Conservation (phyloP, 202 grass and related monocot species). For the Zoysia matrella region DNA sequence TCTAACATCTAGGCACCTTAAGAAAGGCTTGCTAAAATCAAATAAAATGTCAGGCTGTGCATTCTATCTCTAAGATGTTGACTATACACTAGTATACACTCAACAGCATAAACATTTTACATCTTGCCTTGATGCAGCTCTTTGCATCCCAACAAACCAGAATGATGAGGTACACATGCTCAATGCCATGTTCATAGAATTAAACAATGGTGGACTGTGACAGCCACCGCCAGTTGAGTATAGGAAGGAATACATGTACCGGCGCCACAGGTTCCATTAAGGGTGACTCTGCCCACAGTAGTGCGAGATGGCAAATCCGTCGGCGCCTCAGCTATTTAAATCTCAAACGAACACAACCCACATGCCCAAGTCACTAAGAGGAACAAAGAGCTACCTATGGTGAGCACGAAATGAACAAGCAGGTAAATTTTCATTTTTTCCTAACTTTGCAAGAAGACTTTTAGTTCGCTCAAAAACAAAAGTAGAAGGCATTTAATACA, state of each 20-base stretch:
- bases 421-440: slow-evolving; percentile 7
- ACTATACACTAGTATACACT: neutral
- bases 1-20: neutral
- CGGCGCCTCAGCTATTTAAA: no score
- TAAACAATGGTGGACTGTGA: neutral
- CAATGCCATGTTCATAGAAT: neutral
- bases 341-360: no score
- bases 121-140: neutral
- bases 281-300: neutral
- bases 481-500: neutral
- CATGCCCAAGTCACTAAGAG: neutral
- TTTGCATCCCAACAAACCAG: neutral
- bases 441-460: neutral
- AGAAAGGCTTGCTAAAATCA: neutral
- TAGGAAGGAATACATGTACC: neutral
- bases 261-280: neutral
- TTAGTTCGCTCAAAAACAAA: no score
- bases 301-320: neutral
- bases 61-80: neutral
- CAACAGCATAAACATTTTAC: neutral
- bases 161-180: neutral
- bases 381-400: neutral
- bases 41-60: neutral
- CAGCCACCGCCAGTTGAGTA: neutral
- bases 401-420: neutral